Evolutionary conservation across 108 stramenopile genomes (phyloP).

Genomic region (Asterionellopsis glacialis): DNA sequence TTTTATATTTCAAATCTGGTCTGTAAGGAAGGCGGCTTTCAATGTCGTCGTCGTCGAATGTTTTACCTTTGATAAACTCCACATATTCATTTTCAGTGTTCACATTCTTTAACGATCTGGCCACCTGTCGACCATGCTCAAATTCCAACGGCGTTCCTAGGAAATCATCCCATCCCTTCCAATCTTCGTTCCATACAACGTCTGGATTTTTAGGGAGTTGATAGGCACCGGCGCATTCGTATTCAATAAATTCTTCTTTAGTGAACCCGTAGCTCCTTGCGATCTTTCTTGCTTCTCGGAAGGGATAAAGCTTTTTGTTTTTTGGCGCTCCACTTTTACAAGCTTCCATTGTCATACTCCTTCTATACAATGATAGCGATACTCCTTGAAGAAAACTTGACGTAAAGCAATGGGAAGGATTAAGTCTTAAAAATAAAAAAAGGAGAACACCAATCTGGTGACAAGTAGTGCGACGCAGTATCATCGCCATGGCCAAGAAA

Average conservation of each 20-base stretch:
- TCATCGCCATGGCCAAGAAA: no score
- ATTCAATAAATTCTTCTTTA: conserved; percentile 57
- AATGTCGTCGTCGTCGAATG: conserved; percentile 41
- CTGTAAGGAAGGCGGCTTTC: conserved; percentile 50
- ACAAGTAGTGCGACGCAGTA: no score
- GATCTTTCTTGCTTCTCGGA: conserved; percentile 57
- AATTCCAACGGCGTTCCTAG: conserved; percentile 34
- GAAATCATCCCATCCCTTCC: conserved; percentile 74
- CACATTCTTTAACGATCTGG: conserved; percentile 25
- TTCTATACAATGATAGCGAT: no score
- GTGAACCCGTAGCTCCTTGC: conserved; percentile 64
- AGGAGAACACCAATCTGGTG: no score
- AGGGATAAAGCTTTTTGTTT: conserved; percentile 36
- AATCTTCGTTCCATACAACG: conserved; percentile 56
- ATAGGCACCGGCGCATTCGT: conserved; percentile 67
- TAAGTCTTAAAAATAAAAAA: no score
- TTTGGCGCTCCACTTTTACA: conserved; percentile 4
- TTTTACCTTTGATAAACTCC: conserved; percentile 26
- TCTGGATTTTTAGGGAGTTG: conserved; percentile 70
- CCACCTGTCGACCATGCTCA: conserved; percentile 37
- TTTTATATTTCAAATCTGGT: conserved; percentile 63
- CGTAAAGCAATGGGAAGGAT: no score
- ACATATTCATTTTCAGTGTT: conserved; percentile 44
- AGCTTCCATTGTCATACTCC: neutral
- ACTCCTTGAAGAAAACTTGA: no score